Evolutionary conservation across 2,329 filamentous ascomycete species (phyloP).

Genomic region (Alternaria ventricosa): DNA sequence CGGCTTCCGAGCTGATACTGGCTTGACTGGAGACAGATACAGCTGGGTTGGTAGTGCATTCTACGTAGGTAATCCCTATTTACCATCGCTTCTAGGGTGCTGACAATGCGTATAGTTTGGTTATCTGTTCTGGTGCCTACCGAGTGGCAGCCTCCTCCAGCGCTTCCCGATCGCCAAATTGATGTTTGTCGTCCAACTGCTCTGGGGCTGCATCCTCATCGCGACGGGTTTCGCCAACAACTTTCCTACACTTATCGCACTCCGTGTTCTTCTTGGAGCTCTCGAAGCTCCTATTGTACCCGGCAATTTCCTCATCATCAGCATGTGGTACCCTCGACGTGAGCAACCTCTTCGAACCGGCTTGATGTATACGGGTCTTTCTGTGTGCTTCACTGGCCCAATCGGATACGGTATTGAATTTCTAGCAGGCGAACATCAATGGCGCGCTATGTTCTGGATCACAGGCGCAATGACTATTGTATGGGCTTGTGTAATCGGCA

Average conservation of each 20-base stretch:
- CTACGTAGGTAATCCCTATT: not conserved
- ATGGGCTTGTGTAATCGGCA: constrained; percentile 40
- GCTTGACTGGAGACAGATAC: constrained; percentile 31
- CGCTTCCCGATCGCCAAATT: constrained; percentile 27
- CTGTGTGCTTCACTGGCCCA: constrained; percentile 46
- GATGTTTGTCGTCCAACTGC: constrained; percentile 17
- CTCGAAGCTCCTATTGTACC: constrained; percentile 62
- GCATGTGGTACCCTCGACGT: constrained; percentile 49
- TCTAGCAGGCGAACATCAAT: constrained; percentile 35
- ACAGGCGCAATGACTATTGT: constrained; percentile 42
- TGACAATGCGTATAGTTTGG: constrained; percentile 18
- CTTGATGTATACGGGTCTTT: constrained; percentile 41
- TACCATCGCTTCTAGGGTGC: not conserved
- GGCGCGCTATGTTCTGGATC: constrained; percentile 51
- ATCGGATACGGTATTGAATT: constrained; percentile 38
- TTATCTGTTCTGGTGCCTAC: constrained; percentile 30
- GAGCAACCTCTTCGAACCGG: constrained; percentile 43
- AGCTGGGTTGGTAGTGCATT: constrained; percentile 31
- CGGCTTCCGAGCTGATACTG: constrained; percentile 28
- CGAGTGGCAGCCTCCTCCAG: constrained; percentile 22
- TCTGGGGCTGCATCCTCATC: constrained; percentile 26
- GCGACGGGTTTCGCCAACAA: constrained; percentile 21
- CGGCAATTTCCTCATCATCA: constrained; percentile 28
- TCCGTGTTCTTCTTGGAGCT: constrained; percentile 62
- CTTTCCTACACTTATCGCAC: constrained; percentile 55